Evolutionary conservation across 75 land plant genomes (phyloP).

Genomic region (Sequoia sempervirens): DNA sequence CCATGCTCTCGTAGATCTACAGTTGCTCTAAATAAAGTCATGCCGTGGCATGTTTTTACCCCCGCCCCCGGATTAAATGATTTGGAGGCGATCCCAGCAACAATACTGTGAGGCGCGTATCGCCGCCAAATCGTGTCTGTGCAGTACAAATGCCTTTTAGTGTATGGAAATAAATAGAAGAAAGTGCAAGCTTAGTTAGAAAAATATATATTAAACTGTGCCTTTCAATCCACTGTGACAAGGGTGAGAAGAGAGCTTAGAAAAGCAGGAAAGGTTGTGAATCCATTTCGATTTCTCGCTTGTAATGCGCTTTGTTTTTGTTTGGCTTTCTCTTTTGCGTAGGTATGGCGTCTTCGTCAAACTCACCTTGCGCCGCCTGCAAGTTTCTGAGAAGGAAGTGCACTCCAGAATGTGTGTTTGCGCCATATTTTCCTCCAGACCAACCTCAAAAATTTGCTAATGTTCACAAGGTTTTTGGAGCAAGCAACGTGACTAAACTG

Average conservation of each 20-base stretch:
- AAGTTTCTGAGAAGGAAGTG: conserved; percentile 63
- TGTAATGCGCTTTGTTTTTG: not conserved
- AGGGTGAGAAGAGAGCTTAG: not conserved
- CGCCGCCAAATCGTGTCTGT: conserved; percentile 4
- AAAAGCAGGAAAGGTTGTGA: not conserved
- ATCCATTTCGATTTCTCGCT: not conserved
- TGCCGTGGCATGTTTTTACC: not conserved
- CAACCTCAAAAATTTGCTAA: conserved; percentile 65
- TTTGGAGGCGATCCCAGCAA: not conserved
- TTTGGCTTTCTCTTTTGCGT: not conserved
- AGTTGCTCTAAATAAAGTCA: not conserved
- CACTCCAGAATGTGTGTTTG: conserved; percentile 63
- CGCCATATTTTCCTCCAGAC: conserved; percentile 73
- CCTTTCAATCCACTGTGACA: not conserved
- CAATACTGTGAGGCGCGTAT: not conserved
- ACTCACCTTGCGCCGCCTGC: conserved; percentile 71
- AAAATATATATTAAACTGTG: not conserved
- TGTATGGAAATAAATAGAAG: not conserved
- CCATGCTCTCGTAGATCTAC: conserved; percentile 1
- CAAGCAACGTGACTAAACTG: conserved; percentile 61
- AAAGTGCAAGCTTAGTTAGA: not conserved
- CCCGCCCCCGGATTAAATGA: not conserved
- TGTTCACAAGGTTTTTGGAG: conserved; percentile 70
- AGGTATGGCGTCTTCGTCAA: conserved; percentile 28
- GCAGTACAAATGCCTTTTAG: not conserved